Evolutionary conservation across 2,329 filamentous ascomycete genomes (phyloP).

Genomic region (Nemania sp.): DNA sequence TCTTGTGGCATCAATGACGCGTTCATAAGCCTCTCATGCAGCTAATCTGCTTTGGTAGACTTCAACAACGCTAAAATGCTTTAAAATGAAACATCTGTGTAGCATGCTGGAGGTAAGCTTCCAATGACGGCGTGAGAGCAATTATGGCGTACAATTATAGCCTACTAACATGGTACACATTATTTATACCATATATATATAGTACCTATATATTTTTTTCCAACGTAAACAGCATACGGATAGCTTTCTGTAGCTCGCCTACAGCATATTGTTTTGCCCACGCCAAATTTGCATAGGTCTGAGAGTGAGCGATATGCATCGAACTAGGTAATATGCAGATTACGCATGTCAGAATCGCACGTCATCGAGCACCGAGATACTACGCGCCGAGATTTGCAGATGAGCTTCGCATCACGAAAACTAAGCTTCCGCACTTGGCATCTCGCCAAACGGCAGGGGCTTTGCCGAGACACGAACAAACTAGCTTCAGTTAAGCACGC

Average conservation of each 20-base stretch:
- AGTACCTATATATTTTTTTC: not conserved
- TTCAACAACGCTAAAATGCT: not conserved
- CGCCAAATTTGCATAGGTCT: not conserved
- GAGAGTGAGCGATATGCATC: not conserved
- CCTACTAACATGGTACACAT: not conserved
- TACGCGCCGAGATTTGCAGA: conserved; percentile 1
- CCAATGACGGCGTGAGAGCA: no score
- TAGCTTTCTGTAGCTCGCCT: not conserved
- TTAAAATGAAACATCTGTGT: not conserved
- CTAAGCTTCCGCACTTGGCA: conserved; percentile 12
- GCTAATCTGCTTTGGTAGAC: not conserved
- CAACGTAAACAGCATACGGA: not conserved
- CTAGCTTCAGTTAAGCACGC: not conserved
- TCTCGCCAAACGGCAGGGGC: conserved; percentile 15
- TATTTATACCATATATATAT: not conserved
- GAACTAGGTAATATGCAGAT: not conserved
- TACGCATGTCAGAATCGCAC: not conserved
- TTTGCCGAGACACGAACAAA: conserved; percentile 12
- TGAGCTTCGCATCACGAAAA: conserved; percentile 12
- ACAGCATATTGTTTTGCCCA: not conserved
- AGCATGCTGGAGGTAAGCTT: not conserved
- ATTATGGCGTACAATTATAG: not conserved
- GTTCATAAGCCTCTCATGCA: not conserved
- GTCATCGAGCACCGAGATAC: conserved; percentile 5
- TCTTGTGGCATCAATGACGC: not conserved